Evolutionary conservation across 495 filamentous ascomycete species (phyloP), one percentile per base, ranked within the genome.

Genomic region (Penicillium parvum): DNA sequence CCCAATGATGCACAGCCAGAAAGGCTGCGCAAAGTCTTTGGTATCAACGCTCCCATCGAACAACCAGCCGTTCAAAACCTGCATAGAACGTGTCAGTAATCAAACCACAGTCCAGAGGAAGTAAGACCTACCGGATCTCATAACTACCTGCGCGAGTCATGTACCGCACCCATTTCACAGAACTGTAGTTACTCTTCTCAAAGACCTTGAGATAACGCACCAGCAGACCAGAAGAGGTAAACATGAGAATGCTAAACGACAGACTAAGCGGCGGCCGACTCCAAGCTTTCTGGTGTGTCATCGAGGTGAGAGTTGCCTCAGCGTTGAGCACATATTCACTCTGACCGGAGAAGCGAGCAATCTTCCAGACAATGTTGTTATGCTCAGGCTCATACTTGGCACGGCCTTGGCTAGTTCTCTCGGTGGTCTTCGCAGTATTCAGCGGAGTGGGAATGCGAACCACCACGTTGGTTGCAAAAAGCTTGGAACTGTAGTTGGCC

Each of bases 321-420:
- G 94, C 94, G 47, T 83, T 90, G 27, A 99, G 76, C 21, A 97
- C 90, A 53, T 81, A 97, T 72, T 99, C 94, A 65, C 82, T 86
- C 62, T 95, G 88, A 10, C 94, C 94, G 0, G 90, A 90, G 69
- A 99, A 97, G 19, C 94, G 80, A 17, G 90, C 84, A 46, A 99
- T 97, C 79, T 96, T 97, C 94, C 94, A 99, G 10, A 97, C 86
- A 50, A 99, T 97, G 55, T 91, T 86, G 68, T 99, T 99, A 53
- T 96, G 88, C 45, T 88, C 84, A 2, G 94, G 94, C 69, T 99
- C 94, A 65, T 99, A 99, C 68, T 96, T 96, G 25, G 94, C 94
- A 52, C 95, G 95, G 17, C 94, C 94, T 64, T 97, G 92, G 7
- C 81, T 86, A 41, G 89, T 91, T 38, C 92, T 82, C 63, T 95